These are phyloP conservation scores for Ramaria sp. DNA, from an alignment of 768 basidiomycete genomes.

Conservation along the genomic window DNA sequence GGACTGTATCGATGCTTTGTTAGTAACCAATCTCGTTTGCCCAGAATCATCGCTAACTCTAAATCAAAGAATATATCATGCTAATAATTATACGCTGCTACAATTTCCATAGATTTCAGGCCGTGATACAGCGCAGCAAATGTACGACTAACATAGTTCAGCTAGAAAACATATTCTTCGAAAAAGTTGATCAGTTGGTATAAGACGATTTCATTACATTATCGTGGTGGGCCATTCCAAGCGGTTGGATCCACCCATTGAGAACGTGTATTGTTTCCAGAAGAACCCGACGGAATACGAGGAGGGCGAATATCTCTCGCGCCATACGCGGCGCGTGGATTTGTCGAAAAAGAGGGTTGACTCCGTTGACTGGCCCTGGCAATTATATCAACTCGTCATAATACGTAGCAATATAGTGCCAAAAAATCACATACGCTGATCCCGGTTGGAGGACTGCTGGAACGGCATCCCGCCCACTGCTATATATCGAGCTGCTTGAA, in stretches of 20 bases:
- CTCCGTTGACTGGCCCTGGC: neutral
- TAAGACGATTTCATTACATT: no score
- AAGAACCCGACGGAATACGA: neutral
- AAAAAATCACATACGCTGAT: neutral
- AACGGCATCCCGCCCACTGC: neutral
- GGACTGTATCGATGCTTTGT: no score
- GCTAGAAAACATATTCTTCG: no score
- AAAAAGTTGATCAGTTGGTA: no score
- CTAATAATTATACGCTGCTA: no score
- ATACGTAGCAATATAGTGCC: no score
- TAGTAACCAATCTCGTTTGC: no score
- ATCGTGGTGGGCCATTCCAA: neutral
- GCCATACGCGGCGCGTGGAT: neutral
- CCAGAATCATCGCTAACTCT: no score
- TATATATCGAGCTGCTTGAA: neutral
- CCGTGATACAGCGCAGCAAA: no score
- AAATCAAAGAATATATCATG: no score
- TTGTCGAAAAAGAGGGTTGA: neutral
- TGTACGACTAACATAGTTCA: no score
- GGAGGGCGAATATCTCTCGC: neutral
- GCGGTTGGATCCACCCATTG: slow-evolving; percentile 5
- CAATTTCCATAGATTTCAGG: no score
- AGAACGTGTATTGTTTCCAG: neutral
- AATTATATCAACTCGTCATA: neutral
- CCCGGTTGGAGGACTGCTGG: neutral